These are phyloP conservation scores for Colletotrichum sp. DNA, from an alignment of 2,329 filamentous ascomycete species.

Conservation along the genomic window DNA sequence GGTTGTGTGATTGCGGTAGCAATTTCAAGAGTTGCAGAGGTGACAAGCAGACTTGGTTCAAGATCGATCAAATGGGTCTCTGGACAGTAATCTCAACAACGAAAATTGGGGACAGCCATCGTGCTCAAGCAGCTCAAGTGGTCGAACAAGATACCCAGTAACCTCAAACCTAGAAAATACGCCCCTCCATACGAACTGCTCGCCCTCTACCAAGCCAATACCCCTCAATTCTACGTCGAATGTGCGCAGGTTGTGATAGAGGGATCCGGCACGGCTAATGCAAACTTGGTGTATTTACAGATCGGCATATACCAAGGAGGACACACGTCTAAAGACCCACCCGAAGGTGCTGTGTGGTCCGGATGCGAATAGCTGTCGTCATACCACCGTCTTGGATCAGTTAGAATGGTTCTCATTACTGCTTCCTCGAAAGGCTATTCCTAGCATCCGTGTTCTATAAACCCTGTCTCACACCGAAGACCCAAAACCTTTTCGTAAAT, in stretches of 20 bases:
- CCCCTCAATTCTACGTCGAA: slow-evolving; percentile 60
- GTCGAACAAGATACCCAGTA: slow-evolving; percentile 54
- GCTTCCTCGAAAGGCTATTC: not conserved
- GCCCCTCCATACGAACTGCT: slow-evolving; percentile 62
- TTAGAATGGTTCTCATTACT: not conserved
- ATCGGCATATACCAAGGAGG: not conserved
- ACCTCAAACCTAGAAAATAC: slow-evolving; percentile 57
- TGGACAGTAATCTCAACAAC: slow-evolving; percentile 47
- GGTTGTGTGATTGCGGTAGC: slow-evolving; percentile 52
- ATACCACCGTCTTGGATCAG: not conserved
- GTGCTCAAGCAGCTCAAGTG: slow-evolving; percentile 43
- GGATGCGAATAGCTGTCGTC: not conserved
- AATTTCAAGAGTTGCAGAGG: slow-evolving; percentile 56
- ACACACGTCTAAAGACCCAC: not conserved
- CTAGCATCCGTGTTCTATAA: not conserved
- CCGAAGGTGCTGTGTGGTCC: not conserved
- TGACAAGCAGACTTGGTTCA: slow-evolving; percentile 61
- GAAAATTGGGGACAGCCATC: slow-evolving; percentile 51
- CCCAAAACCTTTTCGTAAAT: not conserved
- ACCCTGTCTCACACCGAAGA: not conserved
- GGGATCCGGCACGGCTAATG: slow-evolving; percentile 44
- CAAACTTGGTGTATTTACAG: not conserved
- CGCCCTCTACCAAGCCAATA: slow-evolving; percentile 58
- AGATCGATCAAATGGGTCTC: slow-evolving; percentile 60
- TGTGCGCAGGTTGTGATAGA: slow-evolving; percentile 59